Percentiles rank a stretch among this genome's conserved stretches.
Evolutionary conservation across 177 flowering plant species (phyloP).

Genomic region (Vitis hybrid): DNA sequence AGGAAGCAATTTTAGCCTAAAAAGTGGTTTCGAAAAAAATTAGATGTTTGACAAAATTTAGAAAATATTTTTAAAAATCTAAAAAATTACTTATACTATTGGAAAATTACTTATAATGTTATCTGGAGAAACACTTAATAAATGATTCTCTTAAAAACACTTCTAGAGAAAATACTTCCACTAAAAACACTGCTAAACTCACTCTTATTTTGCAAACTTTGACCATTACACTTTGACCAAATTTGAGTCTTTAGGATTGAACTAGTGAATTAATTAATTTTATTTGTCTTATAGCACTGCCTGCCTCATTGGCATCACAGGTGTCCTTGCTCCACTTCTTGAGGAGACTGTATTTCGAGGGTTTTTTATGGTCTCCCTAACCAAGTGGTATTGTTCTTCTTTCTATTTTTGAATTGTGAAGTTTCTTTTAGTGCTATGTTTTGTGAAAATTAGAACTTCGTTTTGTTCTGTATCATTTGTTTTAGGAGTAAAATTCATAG

Average conservation of each 20-base stretch:
- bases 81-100: too few species aligned
- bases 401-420: neutral
- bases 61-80: too few species aligned
- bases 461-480: neutral
- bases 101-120: too few species aligned
- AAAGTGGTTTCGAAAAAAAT: too few species aligned
- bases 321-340: conserved; percentile 86
- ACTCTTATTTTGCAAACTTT: neutral
- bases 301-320: conserved; percentile 79
- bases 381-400: conserved; percentile 66
- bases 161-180: too few species aligned
- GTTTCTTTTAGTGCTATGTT: neutral
- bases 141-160: too few species aligned
- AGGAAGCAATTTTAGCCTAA: too few species aligned
- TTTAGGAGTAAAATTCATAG: neutral
- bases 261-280: conserved; percentile 5
- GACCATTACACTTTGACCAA: neutral
- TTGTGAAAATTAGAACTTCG: neutral
- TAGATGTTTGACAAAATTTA: too few species aligned
- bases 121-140: too few species aligned
- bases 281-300: conserved; percentile 62
- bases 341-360: conserved; percentile 97
- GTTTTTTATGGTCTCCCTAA: conserved; percentile 81
- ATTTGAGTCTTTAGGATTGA: neutral
- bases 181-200: too few species aligned